phyloP scores from a whole-genome alignment of 148 eudicot species.

The Tetragonia tetragonoides region DNA sequence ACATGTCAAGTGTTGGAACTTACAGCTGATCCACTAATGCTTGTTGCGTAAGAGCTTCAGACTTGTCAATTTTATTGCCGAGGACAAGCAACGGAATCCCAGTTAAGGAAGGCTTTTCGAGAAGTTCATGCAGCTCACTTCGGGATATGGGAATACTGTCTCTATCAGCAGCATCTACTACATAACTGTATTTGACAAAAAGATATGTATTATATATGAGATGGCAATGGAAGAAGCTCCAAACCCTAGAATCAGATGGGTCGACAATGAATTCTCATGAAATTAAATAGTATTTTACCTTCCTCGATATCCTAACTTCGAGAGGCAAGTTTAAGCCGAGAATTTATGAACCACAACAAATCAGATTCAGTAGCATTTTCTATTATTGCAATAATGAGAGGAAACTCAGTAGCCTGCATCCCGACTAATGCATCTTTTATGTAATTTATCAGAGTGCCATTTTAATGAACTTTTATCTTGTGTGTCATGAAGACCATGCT shows the following conservation, averaged over 20 bases:
- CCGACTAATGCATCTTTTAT: too few relatives aligned
- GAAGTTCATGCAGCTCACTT: conserved; percentile 75
- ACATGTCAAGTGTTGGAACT: conserved; percentile 22
- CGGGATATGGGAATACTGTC: conserved; percentile 73
- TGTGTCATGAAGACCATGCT: too few relatives aligned
- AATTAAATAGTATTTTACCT: not conserved
- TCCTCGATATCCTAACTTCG: not conserved
- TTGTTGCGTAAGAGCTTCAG: conserved; percentile 80
- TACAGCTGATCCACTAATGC: conserved; percentile 80
- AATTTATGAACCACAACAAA: not conserved
- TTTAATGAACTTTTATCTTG: too few relatives aligned
- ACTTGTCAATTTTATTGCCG: conserved; percentile 86
- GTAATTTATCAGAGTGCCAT: too few relatives aligned
- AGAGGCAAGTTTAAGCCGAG: not conserved
- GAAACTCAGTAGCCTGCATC: too few relatives aligned
- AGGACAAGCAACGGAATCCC: conserved; percentile 85
- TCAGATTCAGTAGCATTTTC: not conserved
- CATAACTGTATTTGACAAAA: conserved; percentile 56
- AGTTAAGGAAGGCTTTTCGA: conserved; percentile 61
- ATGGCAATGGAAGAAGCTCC: not conserved
- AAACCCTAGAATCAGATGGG: not conserved
- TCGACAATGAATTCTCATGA: not conserved
- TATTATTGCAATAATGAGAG: not conserved
- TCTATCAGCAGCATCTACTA: conserved; percentile 91
- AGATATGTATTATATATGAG: not conserved